A percentile compares a stretch with the other conserved stretches of the same genome.
phyloP scores from a whole-genome alignment of 352 stramenopile species.

The Pythium aristosporum region DNA sequence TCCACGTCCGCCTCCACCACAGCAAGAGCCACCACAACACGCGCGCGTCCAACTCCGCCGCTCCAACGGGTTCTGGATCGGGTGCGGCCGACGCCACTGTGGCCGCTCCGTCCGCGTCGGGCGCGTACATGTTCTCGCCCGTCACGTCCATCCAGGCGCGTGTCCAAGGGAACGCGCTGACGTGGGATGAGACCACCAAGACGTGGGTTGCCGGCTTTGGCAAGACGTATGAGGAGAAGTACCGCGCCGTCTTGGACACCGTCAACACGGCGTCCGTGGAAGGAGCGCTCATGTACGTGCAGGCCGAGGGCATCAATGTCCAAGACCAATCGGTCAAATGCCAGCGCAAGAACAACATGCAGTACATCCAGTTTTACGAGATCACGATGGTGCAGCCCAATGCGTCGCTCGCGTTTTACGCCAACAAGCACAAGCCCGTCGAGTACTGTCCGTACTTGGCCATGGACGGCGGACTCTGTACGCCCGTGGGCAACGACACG shows the following conservation, averaged over 20 bases:
- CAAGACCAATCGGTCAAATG: conserved; percentile 52
- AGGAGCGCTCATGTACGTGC: conserved; percentile 85
- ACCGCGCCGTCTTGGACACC: conserved; percentile 65
- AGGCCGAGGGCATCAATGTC: conserved; percentile 81
- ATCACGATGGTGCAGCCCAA: conserved; percentile 63
- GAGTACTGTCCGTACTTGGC: conserved; percentile 62
- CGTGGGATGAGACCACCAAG: conserved; percentile 35
- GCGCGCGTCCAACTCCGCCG: conserved; percentile 4
- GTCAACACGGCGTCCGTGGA: conserved; percentile 81
- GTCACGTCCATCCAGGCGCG: conserved; percentile 57
- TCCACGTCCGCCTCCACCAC: conserved; percentile 17
- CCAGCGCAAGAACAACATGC: conserved; percentile 69
- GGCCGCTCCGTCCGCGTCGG: conserved; percentile 1
- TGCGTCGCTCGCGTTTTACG: conserved; percentile 47
- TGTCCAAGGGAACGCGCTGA: conserved; percentile 47
- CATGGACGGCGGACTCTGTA: conserved; percentile 68
- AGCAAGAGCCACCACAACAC: background rate
- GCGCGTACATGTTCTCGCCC: conserved; percentile 43
- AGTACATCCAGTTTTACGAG: conserved; percentile 74
- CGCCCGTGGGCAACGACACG: conserved; percentile 32
- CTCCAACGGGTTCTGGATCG: background rate
- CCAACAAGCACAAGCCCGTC: conserved; percentile 28
- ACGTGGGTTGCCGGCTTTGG: conserved; percentile 42
- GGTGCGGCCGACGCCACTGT: background rate
- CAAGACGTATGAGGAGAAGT: conserved; percentile 38